These are phyloP conservation scores for Mucor racemosus DNA, from an alignment of 371 early-diverging fungal species.

Conservation along the genomic window DNA sequence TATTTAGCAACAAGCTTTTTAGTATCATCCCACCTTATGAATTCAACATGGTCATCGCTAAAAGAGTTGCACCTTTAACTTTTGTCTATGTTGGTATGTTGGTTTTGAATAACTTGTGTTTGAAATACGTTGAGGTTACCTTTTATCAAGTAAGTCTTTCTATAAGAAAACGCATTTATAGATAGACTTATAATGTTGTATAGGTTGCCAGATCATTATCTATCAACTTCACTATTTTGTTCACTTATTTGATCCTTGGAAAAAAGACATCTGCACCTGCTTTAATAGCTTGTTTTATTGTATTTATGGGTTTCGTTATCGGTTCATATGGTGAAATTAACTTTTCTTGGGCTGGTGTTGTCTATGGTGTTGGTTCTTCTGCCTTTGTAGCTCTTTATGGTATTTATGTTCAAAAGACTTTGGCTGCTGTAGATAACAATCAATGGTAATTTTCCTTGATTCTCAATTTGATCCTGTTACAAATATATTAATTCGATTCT, in stretches of 20 bases:
- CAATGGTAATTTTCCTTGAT: slow-evolving; percentile 55
- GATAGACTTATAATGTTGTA: background rate
- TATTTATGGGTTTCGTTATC: slow-evolving; percentile 73
- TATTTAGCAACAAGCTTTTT: slow-evolving; percentile 52
- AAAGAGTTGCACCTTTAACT: slow-evolving; percentile 67
- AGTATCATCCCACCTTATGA: slow-evolving; percentile 76
- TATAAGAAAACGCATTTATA: background rate
- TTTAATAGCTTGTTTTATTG: slow-evolving; percentile 65
- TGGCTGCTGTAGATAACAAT: slow-evolving; percentile 68
- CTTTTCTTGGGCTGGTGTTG: slow-evolving; percentile 71
- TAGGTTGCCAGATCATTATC: slow-evolving; percentile 74
- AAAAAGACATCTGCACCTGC: slow-evolving; percentile 62
- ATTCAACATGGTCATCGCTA: slow-evolving; percentile 60
- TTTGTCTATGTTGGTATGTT: slow-evolving; percentile 77
- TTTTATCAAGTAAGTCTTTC: slow-evolving; percentile 64
- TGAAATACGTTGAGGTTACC: slow-evolving; percentile 73
- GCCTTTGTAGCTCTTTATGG: slow-evolving; percentile 78
- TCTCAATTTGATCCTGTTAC: background rate
- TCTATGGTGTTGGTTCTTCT: slow-evolving; percentile 72
- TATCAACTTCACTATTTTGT: slow-evolving; percentile 74
- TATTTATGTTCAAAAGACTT: slow-evolving; percentile 77
- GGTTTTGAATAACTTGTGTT: slow-evolving; percentile 72
- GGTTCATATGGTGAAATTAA: slow-evolving; percentile 76
- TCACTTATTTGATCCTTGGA: slow-evolving; percentile 69
- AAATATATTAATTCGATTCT: slow-evolving; percentile 2